Evolutionary conservation across 768 basidiomycete species (phyloP).

Genomic region (Botryobasidium botryosum): DNA sequence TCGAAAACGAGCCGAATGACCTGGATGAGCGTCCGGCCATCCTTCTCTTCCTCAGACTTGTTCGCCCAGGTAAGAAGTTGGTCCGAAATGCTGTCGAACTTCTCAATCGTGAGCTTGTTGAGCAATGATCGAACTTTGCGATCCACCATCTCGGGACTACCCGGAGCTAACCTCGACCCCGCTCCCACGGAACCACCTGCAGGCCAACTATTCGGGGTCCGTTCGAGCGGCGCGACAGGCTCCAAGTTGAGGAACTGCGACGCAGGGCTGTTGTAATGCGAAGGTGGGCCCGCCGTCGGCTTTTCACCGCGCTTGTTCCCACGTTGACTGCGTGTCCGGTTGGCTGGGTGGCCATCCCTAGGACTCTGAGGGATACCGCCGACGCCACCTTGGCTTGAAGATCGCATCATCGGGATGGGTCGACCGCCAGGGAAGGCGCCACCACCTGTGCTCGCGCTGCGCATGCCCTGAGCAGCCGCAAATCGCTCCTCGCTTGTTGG

Average conservation of each 20-base stretch:
- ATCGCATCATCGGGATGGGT: constrained; percentile 38
- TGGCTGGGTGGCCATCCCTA: constrained; percentile 18
- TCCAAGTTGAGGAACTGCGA: constrained; percentile 24
- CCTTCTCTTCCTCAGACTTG: constrained; percentile 79
- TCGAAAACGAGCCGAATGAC: constrained; percentile 95
- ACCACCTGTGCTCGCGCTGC: constrained; percentile 15
- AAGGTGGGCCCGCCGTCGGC: constrained; percentile 26
- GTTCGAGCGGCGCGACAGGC: constrained; percentile 59
- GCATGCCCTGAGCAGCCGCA: constrained; percentile 17
- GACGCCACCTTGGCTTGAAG: constrained; percentile 30
- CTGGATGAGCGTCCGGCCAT: constrained; percentile 85
- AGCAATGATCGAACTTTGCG: constrained; percentile 83
- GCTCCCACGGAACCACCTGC: too few species aligned
- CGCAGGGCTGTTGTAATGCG: constrained; percentile 11
- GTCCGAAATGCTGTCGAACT: constrained; percentile 87
- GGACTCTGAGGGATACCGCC: constrained; percentile 24
- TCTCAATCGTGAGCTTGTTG: constrained; percentile 94
- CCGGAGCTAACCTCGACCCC: too few species aligned
- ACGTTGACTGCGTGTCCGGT: constrained; percentile 64
- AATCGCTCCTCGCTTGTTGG: constrained; percentile 10
- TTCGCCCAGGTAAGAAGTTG: constrained; percentile 95
- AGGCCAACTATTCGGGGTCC: constrained; percentile 79
- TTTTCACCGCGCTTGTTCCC: constrained; percentile 58
- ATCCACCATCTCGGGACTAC: constrained; percentile 72
- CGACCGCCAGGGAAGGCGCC: constrained; percentile 9